phyloP scores from a whole-genome alignment of 2,329 filamentous ascomycete genomes.

The Verticillium nubilum region DNA sequence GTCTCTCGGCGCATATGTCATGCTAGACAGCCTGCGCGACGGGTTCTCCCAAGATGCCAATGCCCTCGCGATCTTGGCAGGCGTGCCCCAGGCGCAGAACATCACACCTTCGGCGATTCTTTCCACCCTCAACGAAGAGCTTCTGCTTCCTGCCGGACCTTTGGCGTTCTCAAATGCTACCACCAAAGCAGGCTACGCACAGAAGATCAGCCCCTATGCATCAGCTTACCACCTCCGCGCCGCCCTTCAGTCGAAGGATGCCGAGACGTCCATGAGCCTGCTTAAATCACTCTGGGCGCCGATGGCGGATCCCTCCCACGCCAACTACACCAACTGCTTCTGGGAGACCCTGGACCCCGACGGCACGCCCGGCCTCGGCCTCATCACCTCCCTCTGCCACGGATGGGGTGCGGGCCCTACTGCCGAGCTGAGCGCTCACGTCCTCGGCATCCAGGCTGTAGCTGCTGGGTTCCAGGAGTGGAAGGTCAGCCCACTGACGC shows the following conservation, averaged over 20 bases:
- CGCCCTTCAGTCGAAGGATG: slow-evolving; percentile 13
- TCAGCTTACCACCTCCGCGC: slow-evolving; percentile 24
- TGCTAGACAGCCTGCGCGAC: slow-evolving; percentile 14
- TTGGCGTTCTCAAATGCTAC: slow-evolving; percentile 15
- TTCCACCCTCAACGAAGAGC: slow-evolving; percentile 7
- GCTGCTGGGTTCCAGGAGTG: slow-evolving; percentile 16
- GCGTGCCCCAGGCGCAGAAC: slow-evolving; percentile 12
- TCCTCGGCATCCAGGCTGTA: slow-evolving; percentile 18
- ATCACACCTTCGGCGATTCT: slow-evolving; percentile 13
- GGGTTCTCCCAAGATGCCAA: slow-evolving; percentile 24
- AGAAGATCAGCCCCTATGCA: slow-evolving; percentile 20
- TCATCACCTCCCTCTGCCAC: slow-evolving; percentile 24
- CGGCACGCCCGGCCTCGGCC: slow-evolving; percentile 19
- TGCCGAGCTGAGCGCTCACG: slow-evolving; percentile 21
- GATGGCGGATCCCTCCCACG: slow-evolving; percentile 17
- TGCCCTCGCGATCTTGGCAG: slow-evolving; percentile 23
- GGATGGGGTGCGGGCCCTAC: slow-evolving; percentile 26
- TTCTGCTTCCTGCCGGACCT: slow-evolving; percentile 10
- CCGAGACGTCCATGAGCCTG: slow-evolving; percentile 6
- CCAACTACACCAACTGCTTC: slow-evolving; percentile 22
- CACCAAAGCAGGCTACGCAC: slow-evolving; percentile 10
- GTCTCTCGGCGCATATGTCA: slow-evolving; percentile 16
- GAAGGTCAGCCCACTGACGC: slow-evolving; percentile 12
- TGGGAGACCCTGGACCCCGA: slow-evolving; percentile 21
- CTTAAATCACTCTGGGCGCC: slow-evolving; percentile 17